Conservation (phyloP, 2,329 filamentous ascomycete species). For the Metarhizium brunneum region DNA sequence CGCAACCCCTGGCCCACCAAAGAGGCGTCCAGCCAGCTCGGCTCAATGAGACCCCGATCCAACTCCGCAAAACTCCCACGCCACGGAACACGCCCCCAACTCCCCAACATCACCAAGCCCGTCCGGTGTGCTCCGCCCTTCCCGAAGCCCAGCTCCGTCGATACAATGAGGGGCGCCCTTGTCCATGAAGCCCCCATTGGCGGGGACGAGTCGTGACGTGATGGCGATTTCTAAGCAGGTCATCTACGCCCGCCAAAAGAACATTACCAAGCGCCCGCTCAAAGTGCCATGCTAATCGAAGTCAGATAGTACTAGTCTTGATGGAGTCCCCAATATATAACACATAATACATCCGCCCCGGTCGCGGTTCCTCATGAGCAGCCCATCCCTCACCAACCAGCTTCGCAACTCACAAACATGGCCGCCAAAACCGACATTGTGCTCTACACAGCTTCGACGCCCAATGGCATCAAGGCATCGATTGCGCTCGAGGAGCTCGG, state of each 20-base stretch:
- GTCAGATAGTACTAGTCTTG: too few relatives aligned
- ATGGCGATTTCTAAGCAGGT: not conserved
- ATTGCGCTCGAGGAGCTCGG: slow-evolving; percentile 81
- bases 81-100: too few relatives aligned
- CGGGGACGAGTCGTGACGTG: not conserved
- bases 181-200: not conserved
- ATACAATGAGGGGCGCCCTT: not conserved
- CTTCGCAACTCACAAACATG: not conserved
- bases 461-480: slow-evolving; percentile 84
- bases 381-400: not conserved
- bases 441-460: slow-evolving; percentile 74
- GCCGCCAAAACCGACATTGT: slow-evolving; percentile 51
- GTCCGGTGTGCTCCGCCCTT: too few relatives aligned
- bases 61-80: too few relatives aligned
- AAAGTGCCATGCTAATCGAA: not conserved
- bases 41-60: too few relatives aligned
- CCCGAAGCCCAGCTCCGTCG: too few relatives aligned
- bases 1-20: too few relatives aligned
- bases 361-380: not conserved
- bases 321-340: too few relatives aligned
- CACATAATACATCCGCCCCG: not conserved
- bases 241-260: not conserved
- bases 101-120: too few relatives aligned
- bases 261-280: not conserved
- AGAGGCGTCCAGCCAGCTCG: too few relatives aligned